Evolutionary conservation across 176 grass and related monocot species (phyloP).

Genomic region (Chloris gayana): DNA sequence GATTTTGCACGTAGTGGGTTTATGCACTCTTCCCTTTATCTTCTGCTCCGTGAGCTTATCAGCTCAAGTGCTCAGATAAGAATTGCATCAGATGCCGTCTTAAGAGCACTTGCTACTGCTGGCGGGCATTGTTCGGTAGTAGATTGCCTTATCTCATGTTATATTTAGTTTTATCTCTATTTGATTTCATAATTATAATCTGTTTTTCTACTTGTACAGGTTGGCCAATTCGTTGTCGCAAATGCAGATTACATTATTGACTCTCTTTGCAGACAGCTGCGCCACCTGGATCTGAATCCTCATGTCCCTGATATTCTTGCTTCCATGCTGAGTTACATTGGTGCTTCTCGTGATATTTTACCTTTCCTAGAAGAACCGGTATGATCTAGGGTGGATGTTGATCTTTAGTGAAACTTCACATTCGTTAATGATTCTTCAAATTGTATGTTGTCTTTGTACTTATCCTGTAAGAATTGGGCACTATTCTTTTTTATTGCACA

Average conservation of each 20-base stretch:
- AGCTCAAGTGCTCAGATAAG: slow-evolving; percentile 81
- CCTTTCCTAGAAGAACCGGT: slow-evolving; percentile 97
- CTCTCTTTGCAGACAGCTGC: slow-evolving; percentile 81
- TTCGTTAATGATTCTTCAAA: slow-evolving; percentile 22
- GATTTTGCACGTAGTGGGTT: slow-evolving; percentile 90
- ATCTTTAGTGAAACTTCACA: slow-evolving; percentile 14
- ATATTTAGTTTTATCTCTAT: slow-evolving; percentile 22
- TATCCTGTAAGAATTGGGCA: neutral
- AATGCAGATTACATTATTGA: slow-evolving; percentile 98
- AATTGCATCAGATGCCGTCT: slow-evolving; percentile 78
- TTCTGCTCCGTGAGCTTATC: slow-evolving; percentile 82
- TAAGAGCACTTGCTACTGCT: slow-evolving; percentile 71
- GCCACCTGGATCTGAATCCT: slow-evolving; percentile 78
- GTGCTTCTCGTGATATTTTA: slow-evolving; percentile 87
- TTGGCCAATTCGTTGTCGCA: slow-evolving; percentile 73
- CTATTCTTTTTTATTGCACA: slow-evolving; percentile 11
- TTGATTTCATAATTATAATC: slow-evolving; percentile 26
- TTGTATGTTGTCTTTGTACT: neutral
- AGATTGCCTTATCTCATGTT: slow-evolving; percentile 33
- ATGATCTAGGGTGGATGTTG: slow-evolving; percentile 35
- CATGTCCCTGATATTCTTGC: slow-evolving; percentile 95
- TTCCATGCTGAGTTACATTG: slow-evolving; percentile 88
- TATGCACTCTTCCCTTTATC: slow-evolving; percentile 91
- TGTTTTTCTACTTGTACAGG: slow-evolving; percentile 56
- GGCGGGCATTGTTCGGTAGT: slow-evolving; percentile 72